Conservation (phyloP, 2,329 filamentous ascomycete genomes). For the Paraphaeosphaeria minitans region DNA sequence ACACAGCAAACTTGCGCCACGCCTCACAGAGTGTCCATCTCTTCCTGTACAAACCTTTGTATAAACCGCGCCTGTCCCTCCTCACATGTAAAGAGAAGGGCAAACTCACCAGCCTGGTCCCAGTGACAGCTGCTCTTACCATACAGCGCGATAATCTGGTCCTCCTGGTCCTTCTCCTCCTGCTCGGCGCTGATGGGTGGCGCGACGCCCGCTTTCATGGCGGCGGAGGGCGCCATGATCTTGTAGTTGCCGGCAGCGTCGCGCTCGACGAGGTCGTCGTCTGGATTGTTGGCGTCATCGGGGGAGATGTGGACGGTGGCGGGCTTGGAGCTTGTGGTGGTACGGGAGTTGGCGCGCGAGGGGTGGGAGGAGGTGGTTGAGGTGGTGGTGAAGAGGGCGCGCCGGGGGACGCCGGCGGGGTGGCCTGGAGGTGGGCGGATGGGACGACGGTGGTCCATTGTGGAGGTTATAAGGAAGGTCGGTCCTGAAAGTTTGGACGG, state of each 20-base stretch:
- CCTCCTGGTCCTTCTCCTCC: conserved; percentile 41
- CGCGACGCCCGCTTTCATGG: conserved; percentile 23
- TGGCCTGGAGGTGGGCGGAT: conserved; percentile 27
- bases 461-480: neutral
- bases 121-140: conserved; percentile 38
- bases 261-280: conserved; percentile 55
- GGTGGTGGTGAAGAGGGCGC: conserved; percentile 11
- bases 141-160: conserved; percentile 40
- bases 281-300: conserved; percentile 38
- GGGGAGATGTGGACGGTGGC: conserved; percentile 19
- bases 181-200: conserved; percentile 21
- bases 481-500: conserved; percentile 1
- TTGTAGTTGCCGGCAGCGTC: conserved; percentile 56
- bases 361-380: conserved; percentile 26
- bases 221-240: conserved; percentile 37
- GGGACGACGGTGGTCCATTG: conserved; percentile 31
- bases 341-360: conserved; percentile 9
- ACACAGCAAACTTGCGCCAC: neutral
- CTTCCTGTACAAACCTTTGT: neutral
- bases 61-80: neutral
- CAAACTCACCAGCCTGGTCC: conserved; percentile 28
- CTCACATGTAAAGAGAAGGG: neutral
- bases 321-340: conserved; percentile 7
- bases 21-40: neutral
- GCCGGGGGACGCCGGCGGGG: conserved; percentile 35